Evolutionary conservation across 2,329 filamentous ascomycete genomes (phyloP).

Genomic region (Cadophora sp.): DNA sequence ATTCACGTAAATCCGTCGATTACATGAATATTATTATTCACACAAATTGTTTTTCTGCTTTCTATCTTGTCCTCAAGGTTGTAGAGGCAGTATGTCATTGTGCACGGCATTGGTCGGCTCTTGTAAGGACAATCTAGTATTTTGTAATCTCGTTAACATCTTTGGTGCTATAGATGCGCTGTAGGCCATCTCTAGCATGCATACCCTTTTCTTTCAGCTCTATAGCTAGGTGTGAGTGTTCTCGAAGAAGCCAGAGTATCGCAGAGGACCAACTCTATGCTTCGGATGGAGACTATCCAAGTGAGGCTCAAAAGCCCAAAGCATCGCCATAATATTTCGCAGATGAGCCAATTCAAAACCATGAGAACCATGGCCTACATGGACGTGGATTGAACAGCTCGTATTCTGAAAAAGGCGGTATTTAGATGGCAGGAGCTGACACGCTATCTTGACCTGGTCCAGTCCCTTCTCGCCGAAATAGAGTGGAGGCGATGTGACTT

Average conservation of each 20-base stretch:
- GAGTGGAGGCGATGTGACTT: slow-evolving; percentile 34
- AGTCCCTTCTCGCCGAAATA: slow-evolving; percentile 25
- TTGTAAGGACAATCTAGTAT: not conserved
- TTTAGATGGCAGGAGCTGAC: slow-evolving; percentile 22
- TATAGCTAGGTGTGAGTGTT: slow-evolving; percentile 16
- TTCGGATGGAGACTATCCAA: slow-evolving; percentile 41
- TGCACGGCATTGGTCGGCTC: not conserved
- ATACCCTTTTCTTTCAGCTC: not conserved
- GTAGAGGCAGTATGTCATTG: not conserved
- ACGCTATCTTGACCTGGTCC: slow-evolving; percentile 23
- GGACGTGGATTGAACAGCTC: slow-evolving; percentile 44
- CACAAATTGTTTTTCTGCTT: too few relatives aligned
- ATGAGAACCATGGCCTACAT: slow-evolving; percentile 41
- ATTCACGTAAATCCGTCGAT: too few relatives aligned
- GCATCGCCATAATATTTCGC: slow-evolving; percentile 41
- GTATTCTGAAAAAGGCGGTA: slow-evolving; percentile 39
- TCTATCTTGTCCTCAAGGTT: not conserved
- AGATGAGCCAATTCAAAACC: slow-evolving; percentile 39
- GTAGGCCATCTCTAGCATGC: not conserved
- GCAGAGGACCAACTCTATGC: not conserved
- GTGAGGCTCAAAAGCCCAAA: slow-evolving; percentile 42
- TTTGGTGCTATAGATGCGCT: not conserved
- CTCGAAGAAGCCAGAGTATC: slow-evolving; percentile 10
- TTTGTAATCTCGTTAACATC: not conserved
- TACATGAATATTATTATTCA: too few relatives aligned